phyloP scores from a whole-genome alignment of 169 alveolate species.

The Plasmodium knowlesi region DNA sequence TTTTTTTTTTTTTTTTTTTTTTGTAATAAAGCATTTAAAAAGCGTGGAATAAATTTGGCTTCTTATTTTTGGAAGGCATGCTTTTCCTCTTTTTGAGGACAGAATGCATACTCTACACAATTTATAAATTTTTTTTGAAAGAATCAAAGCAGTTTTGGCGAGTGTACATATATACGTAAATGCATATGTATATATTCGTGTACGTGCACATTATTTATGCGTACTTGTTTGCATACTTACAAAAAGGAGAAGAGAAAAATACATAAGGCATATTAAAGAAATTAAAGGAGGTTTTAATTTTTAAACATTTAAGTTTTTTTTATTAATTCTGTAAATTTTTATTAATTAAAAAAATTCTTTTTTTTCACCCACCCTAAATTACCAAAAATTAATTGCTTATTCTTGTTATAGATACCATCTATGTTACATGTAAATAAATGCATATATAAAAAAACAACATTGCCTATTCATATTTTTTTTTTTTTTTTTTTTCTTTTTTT shows the following conservation, averaged over 20 bases:
- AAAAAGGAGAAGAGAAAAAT: conserved; percentile 7
- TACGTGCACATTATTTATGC: conserved; percentile 1
- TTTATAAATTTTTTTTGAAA: neutral
- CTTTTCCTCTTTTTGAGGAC: neutral
- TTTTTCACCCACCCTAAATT: neutral
- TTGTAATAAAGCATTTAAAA: neutral
- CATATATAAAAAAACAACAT: conserved; percentile 36
- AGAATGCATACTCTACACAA: neutral
- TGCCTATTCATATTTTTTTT: conserved; percentile 1
- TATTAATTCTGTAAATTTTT: conserved; percentile 56
- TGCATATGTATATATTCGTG: neutral
- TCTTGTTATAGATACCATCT: neutral
- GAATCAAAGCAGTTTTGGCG: neutral
- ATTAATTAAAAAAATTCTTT: conserved; percentile 28
- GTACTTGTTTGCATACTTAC: neutral
- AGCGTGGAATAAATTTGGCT: neutral
- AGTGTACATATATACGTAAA: neutral
- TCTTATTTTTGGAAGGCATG: neutral
- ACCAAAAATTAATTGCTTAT: neutral
- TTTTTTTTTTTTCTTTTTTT: conserved; percentile 9
- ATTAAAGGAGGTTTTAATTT: conserved; percentile 71
- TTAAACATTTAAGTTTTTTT: conserved; percentile 72
- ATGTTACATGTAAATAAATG: conserved; percentile 26
- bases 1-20: neutral
- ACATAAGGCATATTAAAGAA: neutral